A percentile compares a stretch with the other conserved stretches of the same genome.
phyloP scores from a whole-genome alignment of 2,329 filamentous ascomycete genomes.

The Neoscytalidium dimidiatum region DNA sequence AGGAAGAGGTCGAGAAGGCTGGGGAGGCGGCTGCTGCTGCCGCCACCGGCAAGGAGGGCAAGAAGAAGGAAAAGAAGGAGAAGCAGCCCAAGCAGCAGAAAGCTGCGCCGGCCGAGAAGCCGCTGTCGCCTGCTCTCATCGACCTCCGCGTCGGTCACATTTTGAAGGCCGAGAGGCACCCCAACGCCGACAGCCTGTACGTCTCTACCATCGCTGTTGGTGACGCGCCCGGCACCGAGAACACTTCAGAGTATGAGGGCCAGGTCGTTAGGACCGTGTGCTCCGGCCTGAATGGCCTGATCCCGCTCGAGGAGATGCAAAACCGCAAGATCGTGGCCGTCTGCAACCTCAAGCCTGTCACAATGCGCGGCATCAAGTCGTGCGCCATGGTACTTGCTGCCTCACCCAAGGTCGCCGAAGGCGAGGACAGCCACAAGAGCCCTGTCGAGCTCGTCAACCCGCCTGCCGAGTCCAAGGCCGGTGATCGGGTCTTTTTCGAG shows the following conservation, averaged over 20 bases:
- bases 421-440: slow-evolving; percentile 81
- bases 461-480: slow-evolving; percentile 75
- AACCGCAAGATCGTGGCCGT: slow-evolving; percentile 92
- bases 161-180: slow-evolving; percentile 91
- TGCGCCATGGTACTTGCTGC: slow-evolving; percentile 93
- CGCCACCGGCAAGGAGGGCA: slow-evolving; percentile 36
- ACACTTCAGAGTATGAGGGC: slow-evolving; percentile 88
- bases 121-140: slow-evolving; percentile 81
- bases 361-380: slow-evolving; percentile 88
- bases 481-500: slow-evolving; percentile 89
- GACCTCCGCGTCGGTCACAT: slow-evolving; percentile 97
- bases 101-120: slow-evolving; percentile 66
- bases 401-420: slow-evolving; percentile 79
- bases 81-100: slow-evolving; percentile 76
- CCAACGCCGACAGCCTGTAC: slow-evolving; percentile 93
- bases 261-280: slow-evolving; percentile 93
- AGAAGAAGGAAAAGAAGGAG: slow-evolving; percentile 85
- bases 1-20: slow-evolving; percentile 57
- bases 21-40: slow-evolving; percentile 53
- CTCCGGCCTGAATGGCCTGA: slow-evolving; percentile 89
- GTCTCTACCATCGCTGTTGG: slow-evolving; percentile 96
- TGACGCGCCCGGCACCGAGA: slow-evolving; percentile 79
- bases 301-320: slow-evolving; percentile 96
- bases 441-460: slow-evolving; percentile 91
- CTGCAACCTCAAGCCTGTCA: slow-evolving; percentile 98